Base-by-base conservation (phyloP, 352 stramenopile genomes). In the Pythium monospermum region DNA sequence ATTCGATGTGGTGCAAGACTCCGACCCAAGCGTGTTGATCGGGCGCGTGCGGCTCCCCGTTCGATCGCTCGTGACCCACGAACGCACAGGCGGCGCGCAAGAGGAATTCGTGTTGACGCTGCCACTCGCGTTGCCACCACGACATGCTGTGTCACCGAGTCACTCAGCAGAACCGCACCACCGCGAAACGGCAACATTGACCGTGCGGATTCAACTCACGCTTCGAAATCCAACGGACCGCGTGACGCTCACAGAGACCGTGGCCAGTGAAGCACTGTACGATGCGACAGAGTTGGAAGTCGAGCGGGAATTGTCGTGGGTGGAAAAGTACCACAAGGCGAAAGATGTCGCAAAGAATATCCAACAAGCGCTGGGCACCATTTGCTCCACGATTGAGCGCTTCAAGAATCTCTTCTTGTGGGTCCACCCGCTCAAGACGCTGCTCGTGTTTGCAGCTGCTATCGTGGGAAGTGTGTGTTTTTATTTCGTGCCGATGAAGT, bases 241-340 rank as follows among this genome's bases (percentile, higher is more conserved):
- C 21, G 54, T 71, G 23, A 71, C 51, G 7, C 50, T 66, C 26
- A 61, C 60, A 30, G 66, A 74, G 27, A 57, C 48, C 0, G 35
- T 74, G 2, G 59, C 62, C 15, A 71, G 61, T 28, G 66, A 74
- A 38, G 61, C 66, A 11, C 12, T 74, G 32, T 74, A 71, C 51
- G 56, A 56, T 18, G 59, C 61, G 6, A 44, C 64, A 1, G 66
- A 74, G 21, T 66, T 74, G 60, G 66, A 74, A 30, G 59, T 51
- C 36, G 61, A 66, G 25, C 69, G 64, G 22, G 57, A 66, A 25
- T 46, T 74, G 21, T 66, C 66, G 6, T 55, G 68, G 33, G 66
- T 74, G 7, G 66, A 64, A 15, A 74, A 74, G 48, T 74, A 71
- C 28, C 66, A 74, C 53, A 71, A 69, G 42, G 66, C 66, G 7